Evolutionary conservation across 352 stramenopile species (phyloP).

Genomic region (Phytopythium montanum): DNA sequence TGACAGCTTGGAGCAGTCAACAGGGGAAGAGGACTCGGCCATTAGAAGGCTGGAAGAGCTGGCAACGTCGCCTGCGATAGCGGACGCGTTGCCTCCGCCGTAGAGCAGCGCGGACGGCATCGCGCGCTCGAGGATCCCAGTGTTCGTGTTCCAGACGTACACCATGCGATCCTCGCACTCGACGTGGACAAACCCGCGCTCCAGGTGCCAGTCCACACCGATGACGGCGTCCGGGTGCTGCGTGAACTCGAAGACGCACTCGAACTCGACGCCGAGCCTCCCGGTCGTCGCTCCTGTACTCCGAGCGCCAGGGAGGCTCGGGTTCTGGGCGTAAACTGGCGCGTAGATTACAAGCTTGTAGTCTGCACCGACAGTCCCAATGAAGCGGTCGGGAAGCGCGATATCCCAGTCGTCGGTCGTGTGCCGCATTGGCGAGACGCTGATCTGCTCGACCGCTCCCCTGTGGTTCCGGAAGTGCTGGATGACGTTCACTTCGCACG

Average conservation of each 20-base stretch:
- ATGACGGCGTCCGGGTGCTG: slow-evolving; percentile 54
- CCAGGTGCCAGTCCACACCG: slow-evolving; percentile 56
- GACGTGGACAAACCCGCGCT: slow-evolving; percentile 51
- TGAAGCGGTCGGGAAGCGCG: slow-evolving; percentile 46
- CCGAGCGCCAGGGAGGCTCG: slow-evolving; percentile 12
- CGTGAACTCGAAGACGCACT: slow-evolving; percentile 58
- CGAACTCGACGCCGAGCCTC: slow-evolving; percentile 39
- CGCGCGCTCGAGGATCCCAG: slow-evolving; percentile 67
- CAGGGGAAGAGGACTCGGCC: slow-evolving; percentile 7
- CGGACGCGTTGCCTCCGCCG: slow-evolving; percentile 31
- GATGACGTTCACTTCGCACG: slow-evolving; percentile 35
- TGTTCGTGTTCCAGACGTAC: slow-evolving; percentile 77
- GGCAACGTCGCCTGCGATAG: slow-evolving; percentile 7
- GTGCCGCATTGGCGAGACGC: slow-evolving; percentile 40
- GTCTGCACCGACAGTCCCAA: slow-evolving; percentile 61
- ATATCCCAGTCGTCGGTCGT: slow-evolving; percentile 13
- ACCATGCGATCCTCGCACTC: slow-evolving; percentile 76
- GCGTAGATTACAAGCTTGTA: slow-evolving; percentile 57
- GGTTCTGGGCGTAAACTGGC: slow-evolving; percentile 47
- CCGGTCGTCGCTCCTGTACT: background rate
- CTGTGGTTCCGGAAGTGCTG: slow-evolving; percentile 62
- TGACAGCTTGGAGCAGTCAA: slow-evolving; percentile 48
- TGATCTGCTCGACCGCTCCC: slow-evolving; percentile 59
- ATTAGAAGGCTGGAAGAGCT: background rate
- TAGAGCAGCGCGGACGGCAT: slow-evolving; percentile 52